These are phyloP conservation scores for Cercospora citrullina DNA, from an alignment of 2,329 filamentous ascomycete genomes.

Conservation along the genomic window DNA sequence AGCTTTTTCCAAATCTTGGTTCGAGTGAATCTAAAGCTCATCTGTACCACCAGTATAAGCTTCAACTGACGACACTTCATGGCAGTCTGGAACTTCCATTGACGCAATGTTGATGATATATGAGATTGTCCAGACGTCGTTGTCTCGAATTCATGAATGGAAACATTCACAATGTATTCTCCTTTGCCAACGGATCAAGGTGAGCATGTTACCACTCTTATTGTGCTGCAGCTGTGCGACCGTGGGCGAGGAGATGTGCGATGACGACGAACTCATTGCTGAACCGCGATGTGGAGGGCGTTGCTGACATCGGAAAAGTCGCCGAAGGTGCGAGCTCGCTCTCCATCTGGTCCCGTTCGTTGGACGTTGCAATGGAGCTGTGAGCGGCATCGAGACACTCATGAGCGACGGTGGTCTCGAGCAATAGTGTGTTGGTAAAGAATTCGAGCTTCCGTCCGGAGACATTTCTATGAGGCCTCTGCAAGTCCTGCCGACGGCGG, in stretches of 20 bases:
- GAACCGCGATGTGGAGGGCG: background rate
- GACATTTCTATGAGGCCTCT: background rate
- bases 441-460: background rate
- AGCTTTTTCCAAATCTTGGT: constrained; percentile 9
- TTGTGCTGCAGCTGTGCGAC: background rate
- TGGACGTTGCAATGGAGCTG: background rate
- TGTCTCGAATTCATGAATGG: background rate
- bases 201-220: constrained; percentile 1
- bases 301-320: background rate
- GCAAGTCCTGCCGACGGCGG: background rate
- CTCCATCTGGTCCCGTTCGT: background rate
- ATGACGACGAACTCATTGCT: background rate
- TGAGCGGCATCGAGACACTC: background rate
- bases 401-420: background rate
- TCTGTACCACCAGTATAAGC: background rate
- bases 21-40: constrained; percentile 1
- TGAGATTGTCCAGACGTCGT: background rate
- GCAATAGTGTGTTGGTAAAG: background rate
- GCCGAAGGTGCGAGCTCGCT: background rate
- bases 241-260: background rate
- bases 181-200: background rate
- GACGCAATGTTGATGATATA: background rate
- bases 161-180: background rate
- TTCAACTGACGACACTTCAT: background rate
- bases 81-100: background rate